A percentile compares a stretch with the other conserved stretches of the same genome.
These are phyloP conservation scores for Apophysomyces trapeziformis DNA, from an alignment of 371 early-diverging fungal genomes.

Conservation along the genomic window DNA sequence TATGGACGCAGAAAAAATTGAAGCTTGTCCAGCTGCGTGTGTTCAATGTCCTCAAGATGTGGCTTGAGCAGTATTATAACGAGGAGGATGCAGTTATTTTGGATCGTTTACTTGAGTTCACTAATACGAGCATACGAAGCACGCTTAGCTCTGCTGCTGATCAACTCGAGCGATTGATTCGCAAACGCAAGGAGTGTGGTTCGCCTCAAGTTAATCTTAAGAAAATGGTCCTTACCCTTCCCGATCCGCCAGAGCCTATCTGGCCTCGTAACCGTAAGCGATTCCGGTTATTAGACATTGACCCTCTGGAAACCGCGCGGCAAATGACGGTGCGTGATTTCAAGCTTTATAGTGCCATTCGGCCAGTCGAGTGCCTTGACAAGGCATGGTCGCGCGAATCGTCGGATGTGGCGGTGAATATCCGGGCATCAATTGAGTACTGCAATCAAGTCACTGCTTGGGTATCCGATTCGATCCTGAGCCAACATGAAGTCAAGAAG, in stretches of 20 bases:
- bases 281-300: constrained; percentile 79
- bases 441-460: constrained; percentile 78
- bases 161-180: constrained; percentile 65
- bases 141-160: constrained; percentile 63
- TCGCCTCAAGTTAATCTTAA: constrained; percentile 51
- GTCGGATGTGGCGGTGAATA: constrained; percentile 1
- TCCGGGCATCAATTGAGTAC: constrained; percentile 71
- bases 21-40: constrained; percentile 85
- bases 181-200: constrained; percentile 60
- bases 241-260: constrained; percentile 70
- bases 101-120: constrained; percentile 72
- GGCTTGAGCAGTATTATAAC: constrained; percentile 85
- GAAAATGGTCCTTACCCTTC: constrained; percentile 68
- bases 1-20: constrained; percentile 86
- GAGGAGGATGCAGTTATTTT: constrained; percentile 66
- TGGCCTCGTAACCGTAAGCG: constrained; percentile 67
- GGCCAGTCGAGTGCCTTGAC: constrained; percentile 81
- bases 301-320: constrained; percentile 91
- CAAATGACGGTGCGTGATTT: constrained; percentile 93
- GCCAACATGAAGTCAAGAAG: constrained; percentile 79
- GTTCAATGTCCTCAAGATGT: constrained; percentile 85
- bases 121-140: constrained; percentile 67
- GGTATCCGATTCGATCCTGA: constrained; percentile 84
- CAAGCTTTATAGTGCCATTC: constrained; percentile 75
- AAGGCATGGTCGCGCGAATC: constrained; percentile 9